Base-by-base conservation (phyloP, 2,329 filamentous ascomycete species). In the Ilyonectria mors-panacis region DNA sequence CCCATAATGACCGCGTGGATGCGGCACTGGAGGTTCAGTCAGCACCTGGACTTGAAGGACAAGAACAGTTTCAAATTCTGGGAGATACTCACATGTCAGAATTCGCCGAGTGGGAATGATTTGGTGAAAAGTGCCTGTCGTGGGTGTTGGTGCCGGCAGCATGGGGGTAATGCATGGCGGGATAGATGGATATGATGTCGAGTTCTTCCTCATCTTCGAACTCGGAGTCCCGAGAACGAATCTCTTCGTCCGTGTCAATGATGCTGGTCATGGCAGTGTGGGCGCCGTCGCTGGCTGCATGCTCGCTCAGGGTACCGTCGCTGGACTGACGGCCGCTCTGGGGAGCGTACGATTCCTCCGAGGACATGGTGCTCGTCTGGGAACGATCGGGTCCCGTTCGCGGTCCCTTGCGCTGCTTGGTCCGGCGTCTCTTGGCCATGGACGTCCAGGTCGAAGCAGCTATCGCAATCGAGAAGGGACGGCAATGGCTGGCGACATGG, bases 1-100 rank as follows among this genome's bases (percentile, higher is more conserved):
- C 83, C 75, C 83, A 85, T 56, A 87, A 75, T n/a, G 85, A 87
- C 54, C 84, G 80, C 19, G 85, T 87, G 13, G 85, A 84, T 1
- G 82, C 81, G 64, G 79, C 80, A 61, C 82, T 84, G 58, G 33
- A 55, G 23, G 30, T 37, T 55, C 23, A 28, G 55, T 68, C 21
- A 70, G 66, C 58, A 50, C 28, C 17, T 44, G 10, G 7, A 33
- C 30, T 30, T 30, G 28, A 15, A 12, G 30, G n/a, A 23, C 13
- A 21, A 35, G 28, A 9, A 48, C 28, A 23, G 17, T n/a, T n/a
- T 13, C 19, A 15, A 13, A 44, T 6, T 12, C 37, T n/a, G 35
- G 19, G 7, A n/a, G 39, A 15, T 54, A 77, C 85, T 81, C 77
- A 86, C 85, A 83, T 71, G 63, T 82, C 81, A 45, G 77, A 74